Evolutionary conservation across 805 yeast species (phyloP), one percentile per base, ranked within the genome.

Genomic region (Lachancea nothofagi): DNA sequence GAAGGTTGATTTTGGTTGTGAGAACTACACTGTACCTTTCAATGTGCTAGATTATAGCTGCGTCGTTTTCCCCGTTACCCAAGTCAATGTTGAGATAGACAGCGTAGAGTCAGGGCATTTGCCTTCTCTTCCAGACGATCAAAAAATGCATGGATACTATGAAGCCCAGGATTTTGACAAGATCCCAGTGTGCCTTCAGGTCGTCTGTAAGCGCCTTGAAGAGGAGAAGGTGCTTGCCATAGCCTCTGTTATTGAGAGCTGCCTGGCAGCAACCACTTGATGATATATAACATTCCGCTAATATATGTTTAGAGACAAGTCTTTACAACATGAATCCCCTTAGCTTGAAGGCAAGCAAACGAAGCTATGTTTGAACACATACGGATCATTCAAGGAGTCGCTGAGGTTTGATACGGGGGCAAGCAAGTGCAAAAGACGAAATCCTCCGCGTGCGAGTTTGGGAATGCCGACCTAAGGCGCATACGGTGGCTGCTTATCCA

Each of bases 101-200:
- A 36, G 39, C 7, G 42, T 28, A 10, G 58, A 53, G 14, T 42
- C 43, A 18, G 40, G 47, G 6, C 52, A 53, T 29, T 30, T 42
- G 9, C 53, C 64, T n/a, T 7, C 3, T 4, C 55, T 59, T 44
- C 58, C 53, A 29, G 61, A 59, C 3, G 36, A 49, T 4, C 72
- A 67, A 33, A 50, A 55, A 29, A 47, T 45, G 10, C 51, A 52
- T 25, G 61, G 62, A 9, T 54, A 65, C 27, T 77, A 76, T 58
- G 65, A 72, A 40, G 69, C 77, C 5, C 72, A 69, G 39, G 59
- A 66, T 31, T 62, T 58, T 38, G 64, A 67, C 42, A 75, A 74
- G 3, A 75, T 74, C 50, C 81, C 83, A 0, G 75, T 78, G 3
- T 65, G 71, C 3, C 46, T 78, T 6, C 86, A 80, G 52, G 46